A percentile compares a stretch with the other conserved stretches of the same genome.
phyloP scores from a whole-genome alignment of 1,284 basidiomycete genomes.

The Peniophora sp. region DNA sequence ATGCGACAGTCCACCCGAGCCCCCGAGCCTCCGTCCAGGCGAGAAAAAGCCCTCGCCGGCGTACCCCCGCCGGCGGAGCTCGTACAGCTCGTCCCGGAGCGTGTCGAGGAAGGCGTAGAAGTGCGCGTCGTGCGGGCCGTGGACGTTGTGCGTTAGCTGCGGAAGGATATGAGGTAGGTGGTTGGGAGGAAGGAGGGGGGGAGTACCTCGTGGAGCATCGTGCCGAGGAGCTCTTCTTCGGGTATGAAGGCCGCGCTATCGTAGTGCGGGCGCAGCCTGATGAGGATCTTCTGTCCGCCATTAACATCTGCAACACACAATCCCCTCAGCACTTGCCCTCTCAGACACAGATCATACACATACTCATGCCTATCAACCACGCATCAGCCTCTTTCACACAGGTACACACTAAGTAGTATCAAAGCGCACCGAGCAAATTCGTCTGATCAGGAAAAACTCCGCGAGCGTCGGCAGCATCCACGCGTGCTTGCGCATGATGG shows the following conservation, averaged over 20 bases:
- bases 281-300: constrained; percentile 68
- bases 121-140: constrained; percentile 78
- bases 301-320: constrained; percentile 54
- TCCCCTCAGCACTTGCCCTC: constrained; percentile 2
- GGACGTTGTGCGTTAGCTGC: constrained; percentile 82
- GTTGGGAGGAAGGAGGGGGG: not conserved
- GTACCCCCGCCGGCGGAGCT: constrained; percentile 69
- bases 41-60: constrained; percentile 79
- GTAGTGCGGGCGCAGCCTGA: constrained; percentile 67
- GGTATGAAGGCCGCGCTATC: constrained; percentile 67
- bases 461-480: constrained; percentile 76
- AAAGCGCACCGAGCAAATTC: constrained; percentile 59
- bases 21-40: constrained; percentile 60
- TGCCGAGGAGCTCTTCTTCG: constrained; percentile 63
- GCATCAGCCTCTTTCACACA: not conserved
- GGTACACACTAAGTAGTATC: not conserved
- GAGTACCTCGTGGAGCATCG: constrained; percentile 81
- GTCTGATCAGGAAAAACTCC: constrained; percentile 78
- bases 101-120: constrained; percentile 74
- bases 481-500: constrained; percentile 77
- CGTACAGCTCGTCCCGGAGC: constrained; percentile 78
- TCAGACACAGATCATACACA: constrained; percentile 22
- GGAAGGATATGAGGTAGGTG: not conserved
- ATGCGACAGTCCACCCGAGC: constrained; percentile 39
- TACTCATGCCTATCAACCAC: constrained; percentile 9